A percentile compares a stretch with the other conserved stretches of the same genome.
phyloP scores from a whole-genome alignment of 1,284 basidiomycete species.

The Bondarzewia mesenterica region DNA sequence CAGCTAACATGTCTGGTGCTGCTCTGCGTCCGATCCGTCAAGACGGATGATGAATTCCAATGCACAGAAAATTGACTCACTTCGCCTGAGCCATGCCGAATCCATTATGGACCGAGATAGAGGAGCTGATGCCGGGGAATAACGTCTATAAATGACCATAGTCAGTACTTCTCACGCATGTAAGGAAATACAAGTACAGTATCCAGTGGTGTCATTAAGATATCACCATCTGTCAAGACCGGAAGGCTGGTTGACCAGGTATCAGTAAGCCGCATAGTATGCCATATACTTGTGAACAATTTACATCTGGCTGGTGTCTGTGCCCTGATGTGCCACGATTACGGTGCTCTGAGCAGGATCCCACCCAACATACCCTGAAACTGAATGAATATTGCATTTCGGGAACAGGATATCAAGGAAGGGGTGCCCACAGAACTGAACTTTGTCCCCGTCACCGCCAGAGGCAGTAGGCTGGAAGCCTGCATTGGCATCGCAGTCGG shows the following conservation, averaged over 20 bases:
- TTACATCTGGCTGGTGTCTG: slow-evolving; percentile 30
- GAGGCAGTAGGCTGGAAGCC: slow-evolving; percentile 47
- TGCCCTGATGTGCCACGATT: slow-evolving; percentile 22
- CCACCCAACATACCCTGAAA: slow-evolving; percentile 21
- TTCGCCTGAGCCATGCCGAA: slow-evolving; percentile 45
- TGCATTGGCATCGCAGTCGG: slow-evolving; percentile 43
- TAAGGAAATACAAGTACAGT: slow-evolving; percentile 10
- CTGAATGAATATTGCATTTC: not conserved
- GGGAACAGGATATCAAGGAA: not conserved
- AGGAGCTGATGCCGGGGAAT: slow-evolving; percentile 48
- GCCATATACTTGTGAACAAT: slow-evolving; percentile 10
- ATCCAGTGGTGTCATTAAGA: slow-evolving; percentile 31
- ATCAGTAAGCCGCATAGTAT: too few species aligned
- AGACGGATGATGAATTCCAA: not conserved
- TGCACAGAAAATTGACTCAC: slow-evolving; percentile 21
- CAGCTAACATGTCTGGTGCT: slow-evolving; percentile 26
- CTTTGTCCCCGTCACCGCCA: slow-evolving; percentile 26
- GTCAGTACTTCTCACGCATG: not conserved
- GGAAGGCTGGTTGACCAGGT: slow-evolving; percentile 27
- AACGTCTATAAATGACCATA: slow-evolving; percentile 18
- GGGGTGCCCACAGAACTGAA: slow-evolving; percentile 15
- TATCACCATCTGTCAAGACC: slow-evolving; percentile 44
- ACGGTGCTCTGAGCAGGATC: slow-evolving; percentile 15
- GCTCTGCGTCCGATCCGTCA: slow-evolving; percentile 14
- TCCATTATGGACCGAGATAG: slow-evolving; percentile 47